These are phyloP conservation scores for Macadamia integrifolia DNA, from an alignment of 164 flowering plant genomes.

Conservation along the genomic window DNA sequence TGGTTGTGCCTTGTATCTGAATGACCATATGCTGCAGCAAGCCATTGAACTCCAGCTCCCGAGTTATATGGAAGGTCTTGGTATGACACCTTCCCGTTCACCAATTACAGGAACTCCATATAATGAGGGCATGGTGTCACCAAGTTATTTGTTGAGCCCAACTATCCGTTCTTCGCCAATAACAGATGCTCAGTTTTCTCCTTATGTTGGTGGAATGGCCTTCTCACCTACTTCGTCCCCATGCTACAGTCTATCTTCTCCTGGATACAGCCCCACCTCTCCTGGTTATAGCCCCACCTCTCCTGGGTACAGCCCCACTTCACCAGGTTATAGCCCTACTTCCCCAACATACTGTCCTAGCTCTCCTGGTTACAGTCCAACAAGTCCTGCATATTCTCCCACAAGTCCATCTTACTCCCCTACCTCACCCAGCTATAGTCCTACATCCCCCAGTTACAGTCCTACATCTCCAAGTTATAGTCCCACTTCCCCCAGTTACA, in stretches of 20 bases:
- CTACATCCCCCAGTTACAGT: slow-evolving; percentile 70
- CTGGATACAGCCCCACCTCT: slow-evolving; percentile 86
- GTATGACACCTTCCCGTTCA: slow-evolving; percentile 89
- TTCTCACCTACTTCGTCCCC: slow-evolving; percentile 93
- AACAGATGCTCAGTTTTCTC: slow-evolving; percentile 86
- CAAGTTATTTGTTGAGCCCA: slow-evolving; percentile 77
- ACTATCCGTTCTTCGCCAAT: slow-evolving; percentile 68
- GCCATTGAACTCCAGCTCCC: slow-evolving; percentile 96
- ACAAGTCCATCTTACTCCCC: slow-evolving; percentile 85
- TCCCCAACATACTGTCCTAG: slow-evolving; percentile 89
- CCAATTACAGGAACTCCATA: slow-evolving; percentile 83
- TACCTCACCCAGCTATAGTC: slow-evolving; percentile 69
- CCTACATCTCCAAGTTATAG: slow-evolving; percentile 78
- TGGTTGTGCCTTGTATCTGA: slow-evolving; percentile 75
- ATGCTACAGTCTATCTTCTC: slow-evolving; percentile 92
- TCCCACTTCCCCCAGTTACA: slow-evolving; percentile 81
- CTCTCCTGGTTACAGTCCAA: slow-evolving; percentile 89
- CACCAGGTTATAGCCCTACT: slow-evolving; percentile 86
- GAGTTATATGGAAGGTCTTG: slow-evolving; percentile 90
- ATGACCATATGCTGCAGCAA: slow-evolving; percentile 90
- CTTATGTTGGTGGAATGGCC: slow-evolving; percentile 87
- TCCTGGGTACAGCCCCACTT: slow-evolving; percentile 86
- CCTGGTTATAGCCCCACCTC: slow-evolving; percentile 96
- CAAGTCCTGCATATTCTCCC: slow-evolving; percentile 85
- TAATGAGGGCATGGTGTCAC: slow-evolving; percentile 95